Evolutionary conservation across 1,284 basidiomycete species (phyloP), one percentile per base, ranked within the genome.

Genomic region (Hypsizygus ulmarius): DNA sequence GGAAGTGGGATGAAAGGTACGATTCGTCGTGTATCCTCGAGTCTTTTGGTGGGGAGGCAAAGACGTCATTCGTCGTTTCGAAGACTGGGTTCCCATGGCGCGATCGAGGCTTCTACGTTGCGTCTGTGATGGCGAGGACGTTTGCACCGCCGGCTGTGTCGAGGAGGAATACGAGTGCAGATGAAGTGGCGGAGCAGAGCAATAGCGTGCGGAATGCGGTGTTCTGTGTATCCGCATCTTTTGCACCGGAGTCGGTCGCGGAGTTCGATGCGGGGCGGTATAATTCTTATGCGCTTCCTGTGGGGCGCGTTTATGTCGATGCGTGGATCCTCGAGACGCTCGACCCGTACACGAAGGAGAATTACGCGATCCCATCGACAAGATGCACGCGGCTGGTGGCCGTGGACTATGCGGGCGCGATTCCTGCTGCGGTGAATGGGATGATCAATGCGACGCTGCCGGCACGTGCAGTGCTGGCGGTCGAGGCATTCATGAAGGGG

Each of bases 291-390:
- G 64, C 54, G 0, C 73, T 94, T 10, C 91, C 93, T 0, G 71
- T 91, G 7, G 95, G 93, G 0, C 83, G 88, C 15, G 74, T 95
- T 37, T 85, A 92, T 53, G 72, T 99, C 2, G 94, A 98, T 58
- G 96, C 91, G 0, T 99, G 97, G 97, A 87, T 97, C 37, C 68
- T 97, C 56, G 94, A 99, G 71, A 98, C 95, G 1, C 77, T 99
- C 37, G 96, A 99, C 64, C 96, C 97, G 0, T 99, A 99, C 64
- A 92, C 92, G 36, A 87, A 89, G 51, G 93, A 97, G 65, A 94
- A 93, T 59, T 96, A 95, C 63, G 82, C 91, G 11, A 97, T 99
- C 38, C 96, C 96, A 0, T 97, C 94, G 2, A 93, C 96, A 18
- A 74, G 90, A 45, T 95, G 93, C 66, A 96, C 90, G 40, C 81